Conservation (phyloP, 331 rosid genomes). For the Quercus phellos region DNA sequence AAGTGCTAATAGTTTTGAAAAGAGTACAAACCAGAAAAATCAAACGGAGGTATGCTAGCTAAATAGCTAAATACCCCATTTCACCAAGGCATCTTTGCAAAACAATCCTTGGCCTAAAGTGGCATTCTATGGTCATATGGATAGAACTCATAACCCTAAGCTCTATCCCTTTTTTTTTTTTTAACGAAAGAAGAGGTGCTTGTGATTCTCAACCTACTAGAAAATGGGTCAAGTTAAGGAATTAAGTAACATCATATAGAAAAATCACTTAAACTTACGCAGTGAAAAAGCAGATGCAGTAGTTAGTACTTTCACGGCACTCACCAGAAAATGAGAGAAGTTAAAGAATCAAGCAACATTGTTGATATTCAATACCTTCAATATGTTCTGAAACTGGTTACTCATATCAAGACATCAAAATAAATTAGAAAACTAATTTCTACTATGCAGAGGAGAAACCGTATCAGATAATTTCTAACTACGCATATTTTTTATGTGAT, state of each 20-base stretch:
- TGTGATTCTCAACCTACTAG: constrained; percentile 9
- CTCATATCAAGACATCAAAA: not conserved
- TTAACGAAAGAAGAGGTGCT: not conserved
- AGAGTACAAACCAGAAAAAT: too few species aligned
- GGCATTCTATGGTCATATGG: too few species aligned
- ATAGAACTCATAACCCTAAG: too few species aligned
- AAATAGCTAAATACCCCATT: too few species aligned
- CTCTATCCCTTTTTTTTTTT: too few species aligned
- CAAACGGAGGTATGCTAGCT: too few species aligned
- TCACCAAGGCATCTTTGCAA: too few species aligned
- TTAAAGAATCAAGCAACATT: not conserved
- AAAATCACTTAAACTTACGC: not conserved
- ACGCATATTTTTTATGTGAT: too few species aligned
- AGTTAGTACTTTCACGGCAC: not conserved
- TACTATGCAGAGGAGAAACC: not conserved
- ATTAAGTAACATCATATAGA: not conserved
- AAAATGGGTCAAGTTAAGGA: not conserved
- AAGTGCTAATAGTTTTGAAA: too few species aligned
- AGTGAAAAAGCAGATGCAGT: not conserved
- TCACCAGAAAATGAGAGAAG: not conserved
- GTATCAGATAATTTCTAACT: too few species aligned
- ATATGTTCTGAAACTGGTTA: not conserved
- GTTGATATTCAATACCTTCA: not conserved
- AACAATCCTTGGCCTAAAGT: too few species aligned
- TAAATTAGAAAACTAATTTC: not conserved